A percentile compares a stretch with the other conserved stretches of the same genome.
phyloP scores from a whole-genome alignment of 164 flowering plant genomes.

The Taxillus chinensis region DNA sequence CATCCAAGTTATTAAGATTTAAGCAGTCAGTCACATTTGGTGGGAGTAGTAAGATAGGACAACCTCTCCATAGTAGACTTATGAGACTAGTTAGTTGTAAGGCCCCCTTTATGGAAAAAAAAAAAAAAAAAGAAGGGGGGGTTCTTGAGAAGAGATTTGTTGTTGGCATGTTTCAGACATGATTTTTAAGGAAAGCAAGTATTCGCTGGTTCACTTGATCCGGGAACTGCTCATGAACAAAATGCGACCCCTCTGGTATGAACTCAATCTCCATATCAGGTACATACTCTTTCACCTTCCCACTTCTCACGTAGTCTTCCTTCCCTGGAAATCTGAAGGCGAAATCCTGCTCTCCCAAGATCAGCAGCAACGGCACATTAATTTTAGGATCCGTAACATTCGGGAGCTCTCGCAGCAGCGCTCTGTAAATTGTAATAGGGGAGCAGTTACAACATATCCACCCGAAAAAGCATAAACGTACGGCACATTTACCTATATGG shows the following conservation, averaged over 20 bases:
- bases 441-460: too few relatives aligned
- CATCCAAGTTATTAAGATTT: too few relatives aligned
- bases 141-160: too few relatives aligned
- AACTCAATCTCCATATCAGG: constrained; percentile 32
- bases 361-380: constrained; percentile 34
- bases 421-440: neutral
- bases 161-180: neutral
- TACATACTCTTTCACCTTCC: constrained; percentile 25
- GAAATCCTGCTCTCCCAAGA: constrained; percentile 57
- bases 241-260: constrained; percentile 50
- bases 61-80: too few relatives aligned
- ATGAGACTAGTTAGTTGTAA: too few relatives aligned
- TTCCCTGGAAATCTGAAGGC: constrained; percentile 35
- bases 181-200: constrained; percentile 24
- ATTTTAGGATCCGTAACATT: constrained; percentile 22
- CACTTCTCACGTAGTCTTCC: constrained; percentile 34
- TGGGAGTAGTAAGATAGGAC: too few relatives aligned
- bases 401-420: constrained; percentile 16
- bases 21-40: too few relatives aligned
- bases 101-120: too few relatives aligned
- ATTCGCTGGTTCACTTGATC: constrained; percentile 39
- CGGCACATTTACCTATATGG: constrained; percentile 34
- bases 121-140: too few relatives aligned
- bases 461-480: too few relatives aligned
- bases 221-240: constrained; percentile 48